Evolutionary conservation across 176 grass and related monocot genomes (phyloP), one percentile per base, ranked within the genome.

Genomic region (Phragmites australis): DNA sequence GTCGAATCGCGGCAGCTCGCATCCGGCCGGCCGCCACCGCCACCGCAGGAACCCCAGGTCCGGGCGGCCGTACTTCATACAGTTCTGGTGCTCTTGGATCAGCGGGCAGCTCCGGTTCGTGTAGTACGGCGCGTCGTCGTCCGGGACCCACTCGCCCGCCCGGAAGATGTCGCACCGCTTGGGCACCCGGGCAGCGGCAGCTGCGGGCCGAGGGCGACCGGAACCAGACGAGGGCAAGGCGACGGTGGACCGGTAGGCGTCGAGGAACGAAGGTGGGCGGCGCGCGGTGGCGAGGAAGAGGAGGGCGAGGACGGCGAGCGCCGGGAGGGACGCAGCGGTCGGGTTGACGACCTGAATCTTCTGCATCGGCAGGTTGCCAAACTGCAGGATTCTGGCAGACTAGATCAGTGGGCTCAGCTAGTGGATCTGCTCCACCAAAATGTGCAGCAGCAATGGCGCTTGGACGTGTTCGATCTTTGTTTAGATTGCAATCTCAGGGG

Each of bases 1-100:
- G 79, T 95, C 89, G 78, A 95, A 95, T 6, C 53, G 77, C 5
- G 93, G 89, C 0, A 95, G 72, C 21, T 91, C 79, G 81, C 93
- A 95, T 0, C 62, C 52, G 11, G 39, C 47, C 18, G 89, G 90
- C 2, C 75, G 77, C 93, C 93, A 95, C 16, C 81, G 76, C 89
- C 93, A 92, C 9, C 23, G 14, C 1, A 94, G 75, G 79, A 89
- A 94, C 0, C 84, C 87, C 29, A 62, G 74, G 87, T 94, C 89
- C 0, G 89, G 93, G 17, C 87, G 68, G 15, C 89, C 93, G 51
- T 92, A 91, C 84, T 89, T 91, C 53, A 94, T 82, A 87, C 93
- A 94, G 81, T 94, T 94, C 84, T 94, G 93, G 87, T 91, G 87
- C 84, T 91, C 93, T 78, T 94, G 89, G 77, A 94, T 94, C 22